Conservation (phyloP, 2,329 filamentous ascomycete genomes). For the Aureobasidium subglaciale region DNA sequence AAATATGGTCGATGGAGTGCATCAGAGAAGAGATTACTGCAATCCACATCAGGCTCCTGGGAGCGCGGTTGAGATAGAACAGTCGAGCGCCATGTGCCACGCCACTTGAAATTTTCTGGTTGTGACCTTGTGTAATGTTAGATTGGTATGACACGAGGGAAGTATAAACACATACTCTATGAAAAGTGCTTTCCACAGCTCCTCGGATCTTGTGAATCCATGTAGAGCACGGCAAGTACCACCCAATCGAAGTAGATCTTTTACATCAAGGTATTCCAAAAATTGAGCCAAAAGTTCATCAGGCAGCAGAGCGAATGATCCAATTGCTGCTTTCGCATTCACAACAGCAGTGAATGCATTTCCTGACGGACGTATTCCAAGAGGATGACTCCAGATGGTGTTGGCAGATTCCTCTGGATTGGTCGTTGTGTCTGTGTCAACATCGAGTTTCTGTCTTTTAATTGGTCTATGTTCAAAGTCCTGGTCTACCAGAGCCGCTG, state of each 20-base stretch:
- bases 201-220: conserved; percentile 75
- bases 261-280: conserved; percentile 65
- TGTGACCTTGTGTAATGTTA: conserved; percentile 32
- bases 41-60: conserved; percentile 56
- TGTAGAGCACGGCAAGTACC: conserved; percentile 78
- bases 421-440: conserved; percentile 14
- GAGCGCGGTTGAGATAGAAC: conserved; percentile 54
- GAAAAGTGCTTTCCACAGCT: conserved; percentile 82
- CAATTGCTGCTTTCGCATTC: conserved; percentile 61
- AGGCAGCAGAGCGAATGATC: conserved; percentile 60
- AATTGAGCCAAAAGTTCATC: conserved; percentile 74
- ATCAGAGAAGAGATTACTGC: conserved; percentile 79
- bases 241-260: conserved; percentile 58
- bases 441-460: conserved; percentile 21
- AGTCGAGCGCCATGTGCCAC: conserved; percentile 77
- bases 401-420: conserved; percentile 29
- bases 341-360: conserved; percentile 64
- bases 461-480: conserved; percentile 16
- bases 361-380: conserved; percentile 78
- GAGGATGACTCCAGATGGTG: conserved; percentile 67
- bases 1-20: conserved; percentile 83
- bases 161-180: conserved; percentile 61
- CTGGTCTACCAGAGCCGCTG: conserved; percentile 17
- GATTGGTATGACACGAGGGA: conserved; percentile 19
- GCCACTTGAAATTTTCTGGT: conserved; percentile 56